These are phyloP conservation scores for Jatropha multifida DNA, from an alignment of 441 rosid genomes.

Conservation along the genomic window DNA sequence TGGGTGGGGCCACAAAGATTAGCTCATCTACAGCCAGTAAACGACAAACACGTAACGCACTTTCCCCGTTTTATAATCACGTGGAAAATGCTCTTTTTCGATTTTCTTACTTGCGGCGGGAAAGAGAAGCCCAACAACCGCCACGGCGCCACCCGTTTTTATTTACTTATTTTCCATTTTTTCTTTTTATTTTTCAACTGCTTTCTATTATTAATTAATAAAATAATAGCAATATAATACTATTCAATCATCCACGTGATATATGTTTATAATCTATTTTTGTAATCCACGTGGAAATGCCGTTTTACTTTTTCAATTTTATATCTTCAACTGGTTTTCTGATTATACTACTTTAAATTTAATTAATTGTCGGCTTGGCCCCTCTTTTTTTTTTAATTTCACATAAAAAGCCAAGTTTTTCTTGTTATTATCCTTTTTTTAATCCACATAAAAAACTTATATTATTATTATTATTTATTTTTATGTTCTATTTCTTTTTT, in stretches of 20 bases:
- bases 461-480: too few species aligned
- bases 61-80: background rate
- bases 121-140: background rate
- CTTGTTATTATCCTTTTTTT: too few species aligned
- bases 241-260: background rate
- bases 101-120: background rate
- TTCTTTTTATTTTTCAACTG: background rate
- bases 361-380: too few species aligned
- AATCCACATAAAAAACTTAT: too few species aligned
- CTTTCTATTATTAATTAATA: background rate
- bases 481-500: too few species aligned
- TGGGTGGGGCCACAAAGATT: background rate
- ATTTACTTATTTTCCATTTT: too few species aligned
- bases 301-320: background rate
- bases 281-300: background rate
- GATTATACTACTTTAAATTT: background rate
- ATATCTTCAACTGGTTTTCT: background rate
- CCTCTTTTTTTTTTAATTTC: too few species aligned
- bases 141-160: background rate
- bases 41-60: background rate
- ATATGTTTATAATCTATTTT: background rate
- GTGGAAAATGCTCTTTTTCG: conserved; percentile 11
- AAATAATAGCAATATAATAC: too few species aligned
- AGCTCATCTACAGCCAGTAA: background rate
- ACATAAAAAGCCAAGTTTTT: too few species aligned